Evolutionary conservation across 805 yeast genomes (phyloP), one percentile per base, ranked within the genome.

Genomic region (Lachancea fermentati): DNA sequence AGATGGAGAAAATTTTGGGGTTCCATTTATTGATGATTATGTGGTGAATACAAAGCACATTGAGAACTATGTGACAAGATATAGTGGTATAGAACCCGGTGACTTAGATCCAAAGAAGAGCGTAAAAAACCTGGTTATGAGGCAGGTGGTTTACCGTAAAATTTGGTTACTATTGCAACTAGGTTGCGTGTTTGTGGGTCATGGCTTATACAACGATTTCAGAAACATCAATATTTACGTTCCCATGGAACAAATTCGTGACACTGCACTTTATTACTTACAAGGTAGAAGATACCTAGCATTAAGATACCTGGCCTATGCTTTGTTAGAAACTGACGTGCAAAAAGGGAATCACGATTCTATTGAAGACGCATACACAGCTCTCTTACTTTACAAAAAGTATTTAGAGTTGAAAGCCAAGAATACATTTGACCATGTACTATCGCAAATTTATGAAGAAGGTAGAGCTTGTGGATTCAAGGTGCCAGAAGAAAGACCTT

Each of bases 291-390:
- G 98, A 44, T 82, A 79, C 45, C 68, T 93, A 26, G 85, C 96
- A 3, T 72, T 93, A 50, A 82, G 91, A 55, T 93, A 87, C 58
- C 66, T 93, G 57, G 87, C 95, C 9, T 88, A 88, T 72, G 78
- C 78, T 19, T 69, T 91, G 34, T 68, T 93, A 39, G 75, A 74
- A 25, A 79, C 78, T 46, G 73, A 78, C 36, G 95, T 94, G 24
- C 99, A 93, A 60, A 79, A 78, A 2, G 95, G 93, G 2, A 91
- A 91, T 56, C 99, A 93, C 62, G 97, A 94, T 58, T 91, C 97
- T 1, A 88, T 93, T 33, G 98, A 93, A 56, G 99, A 93, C 66
- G 97, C 99, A 0, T 67, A 71, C 42, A 82, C 94, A 8, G 97
- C 99, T 0, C 69, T 93, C 50, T 62, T 75, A 33, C 65, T 93